phyloP scores from a whole-genome alignment of 2,329 filamentous ascomycete genomes.

The Penicillium freii region DNA sequence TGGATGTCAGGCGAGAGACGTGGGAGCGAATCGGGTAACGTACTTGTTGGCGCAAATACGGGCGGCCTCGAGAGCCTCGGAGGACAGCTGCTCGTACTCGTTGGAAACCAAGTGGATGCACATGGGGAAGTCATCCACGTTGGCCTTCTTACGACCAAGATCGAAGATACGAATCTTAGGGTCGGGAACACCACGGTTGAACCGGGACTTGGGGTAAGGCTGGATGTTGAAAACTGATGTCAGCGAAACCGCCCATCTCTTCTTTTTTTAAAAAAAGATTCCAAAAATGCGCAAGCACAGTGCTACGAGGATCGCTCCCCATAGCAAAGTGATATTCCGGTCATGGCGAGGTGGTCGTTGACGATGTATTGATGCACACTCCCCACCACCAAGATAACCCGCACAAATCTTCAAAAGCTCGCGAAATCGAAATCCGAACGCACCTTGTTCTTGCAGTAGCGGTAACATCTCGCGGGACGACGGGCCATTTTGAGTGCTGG shows the following conservation, averaged over 20 bases:
- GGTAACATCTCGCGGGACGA: conserved; percentile 98
- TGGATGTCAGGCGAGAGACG: not conserved
- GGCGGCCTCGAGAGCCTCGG: conserved; percentile 98
- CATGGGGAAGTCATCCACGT: conserved; percentile 98
- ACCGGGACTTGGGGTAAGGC: conserved; percentile 99
- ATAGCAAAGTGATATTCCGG: not conserved
- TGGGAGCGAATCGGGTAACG: conserved; percentile 22
- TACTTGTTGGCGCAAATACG: conserved; percentile 99
- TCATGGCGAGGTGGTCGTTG: conserved; percentile 5
- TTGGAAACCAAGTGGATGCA: conserved; percentile 99
- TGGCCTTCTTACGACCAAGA: conserved; percentile 96
- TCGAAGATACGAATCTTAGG: conserved; percentile 94
- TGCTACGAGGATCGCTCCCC: not conserved
- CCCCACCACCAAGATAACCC: conserved; percentile 35
- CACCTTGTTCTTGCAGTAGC: conserved; percentile 99
- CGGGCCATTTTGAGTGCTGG: conserved; percentile 88
- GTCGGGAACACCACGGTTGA: conserved; percentile 97
- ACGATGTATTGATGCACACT: conserved; percentile 7
- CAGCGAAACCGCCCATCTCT: conserved; percentile 16
- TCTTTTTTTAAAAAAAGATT: conserved; percentile 3
- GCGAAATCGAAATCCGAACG: conserved; percentile 42
- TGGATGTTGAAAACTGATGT: conserved; percentile 39
- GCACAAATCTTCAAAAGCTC: conserved; percentile 25
- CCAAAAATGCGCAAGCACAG: not conserved
- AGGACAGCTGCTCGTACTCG: conserved; percentile 99